Percentiles rank a stretch among this genome's conserved stretches.
Evolutionary conservation across 202 grass and related monocot genomes (phyloP).

Genomic region (Sporobolus alterniflorus): DNA sequence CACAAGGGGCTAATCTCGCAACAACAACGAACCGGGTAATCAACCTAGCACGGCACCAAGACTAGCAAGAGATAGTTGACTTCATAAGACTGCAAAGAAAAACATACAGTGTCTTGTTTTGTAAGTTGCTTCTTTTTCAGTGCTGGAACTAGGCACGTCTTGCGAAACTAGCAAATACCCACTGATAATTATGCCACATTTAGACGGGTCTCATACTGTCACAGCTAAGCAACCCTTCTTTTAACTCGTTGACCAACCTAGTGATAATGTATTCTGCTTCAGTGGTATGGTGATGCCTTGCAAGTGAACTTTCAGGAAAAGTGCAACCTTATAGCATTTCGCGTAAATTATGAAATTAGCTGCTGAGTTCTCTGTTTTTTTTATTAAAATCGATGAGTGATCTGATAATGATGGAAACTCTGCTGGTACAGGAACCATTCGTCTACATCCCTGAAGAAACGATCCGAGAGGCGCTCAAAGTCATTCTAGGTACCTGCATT

Average conservation of each 20-base stretch:
- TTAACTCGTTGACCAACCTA: background rate
- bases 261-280: background rate
- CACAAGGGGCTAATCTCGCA: too few relatives aligned
- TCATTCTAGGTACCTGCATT: slow-evolving; percentile 60
- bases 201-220: background rate
- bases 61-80: background rate
- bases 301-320: background rate
- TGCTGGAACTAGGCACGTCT: too few relatives aligned
- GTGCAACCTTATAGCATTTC: background rate
- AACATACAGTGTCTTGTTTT: background rate
- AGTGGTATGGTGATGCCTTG: background rate
- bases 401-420: slow-evolving; percentile 24
- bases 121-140: slow-evolving; percentile 7
- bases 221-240: background rate
- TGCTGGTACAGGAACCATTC: slow-evolving; percentile 56
- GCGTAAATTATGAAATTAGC: background rate
- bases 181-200: slow-evolving; percentile 1
- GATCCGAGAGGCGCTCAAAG: slow-evolving; percentile 77
- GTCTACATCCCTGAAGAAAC: slow-evolving; percentile 74
- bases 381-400: background rate
- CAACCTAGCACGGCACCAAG: too few relatives aligned
- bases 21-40: too few relatives aligned
- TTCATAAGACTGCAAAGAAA: background rate
- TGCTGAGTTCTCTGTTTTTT: background rate
- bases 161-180: too few relatives aligned